Conservation (phyloP, 23 red algal genomes). For the Gracilariopsis chorda region DNA sequence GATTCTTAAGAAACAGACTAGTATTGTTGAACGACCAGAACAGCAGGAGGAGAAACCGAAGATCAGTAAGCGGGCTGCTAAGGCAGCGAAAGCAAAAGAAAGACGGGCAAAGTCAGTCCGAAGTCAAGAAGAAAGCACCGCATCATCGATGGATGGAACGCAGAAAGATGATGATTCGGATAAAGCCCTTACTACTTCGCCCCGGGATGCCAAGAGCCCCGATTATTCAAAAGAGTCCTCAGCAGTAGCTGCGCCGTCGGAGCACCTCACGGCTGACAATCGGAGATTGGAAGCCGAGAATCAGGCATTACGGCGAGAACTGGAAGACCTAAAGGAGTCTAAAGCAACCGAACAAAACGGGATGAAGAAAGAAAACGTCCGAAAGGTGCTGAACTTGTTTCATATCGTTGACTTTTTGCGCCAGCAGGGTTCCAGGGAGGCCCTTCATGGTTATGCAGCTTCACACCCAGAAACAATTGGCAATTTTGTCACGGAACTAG, state of each 20-base stretch:
- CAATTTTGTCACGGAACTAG: conserved; percentile 13
- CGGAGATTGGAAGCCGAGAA: not conserved
- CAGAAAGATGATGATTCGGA: conserved; percentile 18
- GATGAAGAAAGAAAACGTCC: conserved; percentile 26
- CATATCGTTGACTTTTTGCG: conserved; percentile 54
- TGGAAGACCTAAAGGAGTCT: not conserved
- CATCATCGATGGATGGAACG: not conserved
- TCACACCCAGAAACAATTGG: not conserved
- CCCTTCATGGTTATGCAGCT: conserved; percentile 23
- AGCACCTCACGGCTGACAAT: too few relatives aligned
- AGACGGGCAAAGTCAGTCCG: not conserved
- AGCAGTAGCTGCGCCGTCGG: not conserved
- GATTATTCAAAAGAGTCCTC: not conserved
- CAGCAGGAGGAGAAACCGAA: not conserved
- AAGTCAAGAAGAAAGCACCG: not conserved
- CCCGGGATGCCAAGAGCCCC: not conserved
- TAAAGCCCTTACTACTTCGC: not conserved
- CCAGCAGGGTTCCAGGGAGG: conserved; percentile 35
- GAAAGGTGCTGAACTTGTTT: conserved; percentile 40
- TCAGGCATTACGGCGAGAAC: not conserved
- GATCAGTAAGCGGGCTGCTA: conserved; percentile 8
- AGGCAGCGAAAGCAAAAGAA: conserved; percentile 39
- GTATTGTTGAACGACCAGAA: conserved; percentile 4
- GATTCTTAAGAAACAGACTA: conserved; percentile 61
- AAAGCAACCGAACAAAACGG: not conserved